Conservation (phyloP, 1,139 yeast genomes). For the Candida dubliniensis region DNA sequence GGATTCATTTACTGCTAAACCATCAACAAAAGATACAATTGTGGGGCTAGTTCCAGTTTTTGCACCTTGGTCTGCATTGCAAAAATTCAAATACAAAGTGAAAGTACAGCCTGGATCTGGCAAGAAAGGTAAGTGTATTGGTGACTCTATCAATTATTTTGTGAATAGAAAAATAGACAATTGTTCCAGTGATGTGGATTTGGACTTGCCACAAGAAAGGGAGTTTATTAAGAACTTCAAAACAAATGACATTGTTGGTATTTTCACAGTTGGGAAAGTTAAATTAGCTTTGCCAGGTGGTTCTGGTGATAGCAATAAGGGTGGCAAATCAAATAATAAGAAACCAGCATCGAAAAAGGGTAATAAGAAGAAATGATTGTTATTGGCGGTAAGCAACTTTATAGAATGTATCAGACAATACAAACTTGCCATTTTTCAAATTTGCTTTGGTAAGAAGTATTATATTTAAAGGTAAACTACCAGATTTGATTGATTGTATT, state of each 20-base stretch:
- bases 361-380: slow-evolving; percentile 9
- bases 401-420: too few species aligned
- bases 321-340: slow-evolving; percentile 2
- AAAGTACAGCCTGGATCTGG: slow-evolving; percentile 84
- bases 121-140: slow-evolving; percentile 85
- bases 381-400: too few species aligned
- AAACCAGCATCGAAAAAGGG: slow-evolving; percentile 9
- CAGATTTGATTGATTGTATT: too few species aligned
- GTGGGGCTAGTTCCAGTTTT: slow-evolving; percentile 76
- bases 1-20: slow-evolving; percentile 44
- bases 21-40: slow-evolving; percentile 44
- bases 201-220: slow-evolving; percentile 74
- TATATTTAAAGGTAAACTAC: too few species aligned
- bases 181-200: slow-evolving; percentile 47
- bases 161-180: slow-evolving; percentile 55
- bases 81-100: slow-evolving; percentile 75
- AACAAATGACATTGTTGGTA: slow-evolving; percentile 45
- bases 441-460: too few species aligned
- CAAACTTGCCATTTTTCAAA: too few species aligned
- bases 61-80: slow-evolving; percentile 88
- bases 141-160: slow-evolving; percentile 65
- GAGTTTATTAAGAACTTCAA: slow-evolving; percentile 58
- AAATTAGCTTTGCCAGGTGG: slow-evolving; percentile 39
- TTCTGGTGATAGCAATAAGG: slow-evolving; percentile 7
- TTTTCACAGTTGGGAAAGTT: slow-evolving; percentile 41